A percentile compares a stretch with the other conserved stretches of the same genome.
Conservation (phyloP, 305 asterid species). For the Fraxinus velutina region DNA sequence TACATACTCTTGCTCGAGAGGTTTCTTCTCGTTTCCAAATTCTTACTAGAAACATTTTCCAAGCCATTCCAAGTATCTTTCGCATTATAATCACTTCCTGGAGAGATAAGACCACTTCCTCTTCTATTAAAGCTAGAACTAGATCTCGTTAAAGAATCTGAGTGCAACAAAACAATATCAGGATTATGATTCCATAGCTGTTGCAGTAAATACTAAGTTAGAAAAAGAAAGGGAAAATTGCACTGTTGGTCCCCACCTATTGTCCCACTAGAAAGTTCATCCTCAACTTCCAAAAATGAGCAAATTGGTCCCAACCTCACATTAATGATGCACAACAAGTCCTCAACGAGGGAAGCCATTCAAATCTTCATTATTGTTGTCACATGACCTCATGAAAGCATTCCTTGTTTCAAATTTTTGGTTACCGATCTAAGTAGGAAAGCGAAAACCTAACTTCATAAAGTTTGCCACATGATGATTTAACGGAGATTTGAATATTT, state of each 20-base stretch:
- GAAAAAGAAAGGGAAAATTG: constrained; percentile 7
- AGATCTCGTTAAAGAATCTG: constrained; percentile 63
- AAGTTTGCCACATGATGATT: not conserved
- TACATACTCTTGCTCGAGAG: constrained; percentile 42
- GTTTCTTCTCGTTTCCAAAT: constrained; percentile 47
- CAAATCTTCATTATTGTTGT: not conserved
- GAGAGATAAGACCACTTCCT: constrained; percentile 69
- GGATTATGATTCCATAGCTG: constrained; percentile 7
- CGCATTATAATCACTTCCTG: constrained; percentile 54
- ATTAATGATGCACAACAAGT: not conserved
- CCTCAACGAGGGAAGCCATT: not conserved
- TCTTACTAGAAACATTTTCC: constrained; percentile 42
- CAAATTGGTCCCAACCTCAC: not conserved
- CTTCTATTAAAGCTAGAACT: constrained; percentile 63
- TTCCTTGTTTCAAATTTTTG: not conserved
- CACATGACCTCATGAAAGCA: not conserved
- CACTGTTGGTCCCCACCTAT: not conserved
- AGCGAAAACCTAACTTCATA: not conserved
- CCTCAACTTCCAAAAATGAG: not conserved
- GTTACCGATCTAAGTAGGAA: not conserved
- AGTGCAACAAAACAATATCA: constrained; percentile 26
- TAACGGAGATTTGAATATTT: not conserved
- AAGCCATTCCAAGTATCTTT: constrained; percentile 64
- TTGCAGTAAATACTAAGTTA: not conserved
- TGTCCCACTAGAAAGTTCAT: not conserved